Evolutionary conservation across 768 basidiomycete species (phyloP).

Genomic region (Collybia sp.): DNA sequence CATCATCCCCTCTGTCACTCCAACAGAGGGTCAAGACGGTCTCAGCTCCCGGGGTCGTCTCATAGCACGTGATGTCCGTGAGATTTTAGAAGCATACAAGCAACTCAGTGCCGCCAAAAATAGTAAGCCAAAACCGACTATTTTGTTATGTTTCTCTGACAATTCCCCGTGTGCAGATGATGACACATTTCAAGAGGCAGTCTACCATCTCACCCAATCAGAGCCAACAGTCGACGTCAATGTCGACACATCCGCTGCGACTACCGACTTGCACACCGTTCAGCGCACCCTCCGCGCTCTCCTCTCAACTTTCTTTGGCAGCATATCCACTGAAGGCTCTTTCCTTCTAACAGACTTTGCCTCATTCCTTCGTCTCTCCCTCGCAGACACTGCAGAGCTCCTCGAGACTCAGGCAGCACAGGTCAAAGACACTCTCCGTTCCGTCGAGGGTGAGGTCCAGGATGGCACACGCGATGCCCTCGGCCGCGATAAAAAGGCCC

Average conservation of each 20-base stretch:
- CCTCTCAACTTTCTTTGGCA: slow-evolving; percentile 48
- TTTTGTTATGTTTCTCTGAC: neutral
- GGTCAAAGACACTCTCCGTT: slow-evolving; percentile 49
- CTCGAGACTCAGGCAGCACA: slow-evolving; percentile 46
- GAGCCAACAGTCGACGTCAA: slow-evolving; percentile 25
- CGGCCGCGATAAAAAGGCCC: slow-evolving; percentile 46
- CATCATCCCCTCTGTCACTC: slow-evolving; percentile 41
- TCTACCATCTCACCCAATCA: slow-evolving; percentile 60
- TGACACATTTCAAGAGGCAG: slow-evolving; percentile 56
- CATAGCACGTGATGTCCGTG: slow-evolving; percentile 44
- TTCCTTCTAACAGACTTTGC: slow-evolving; percentile 57
- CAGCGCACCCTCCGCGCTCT: slow-evolving; percentile 46
- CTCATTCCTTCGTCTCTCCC: slow-evolving; percentile 57
- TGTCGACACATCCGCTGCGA: slow-evolving; percentile 38
- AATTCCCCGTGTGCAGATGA: slow-evolving; percentile 38
- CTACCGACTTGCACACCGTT: slow-evolving; percentile 45
- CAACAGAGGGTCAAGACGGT: slow-evolving; percentile 26
- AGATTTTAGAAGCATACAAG: slow-evolving; percentile 56
- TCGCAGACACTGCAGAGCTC: slow-evolving; percentile 63
- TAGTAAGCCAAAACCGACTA: too few relatives aligned
- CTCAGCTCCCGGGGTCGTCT: slow-evolving; percentile 53
- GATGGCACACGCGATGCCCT: slow-evolving; percentile 53
- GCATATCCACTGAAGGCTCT: slow-evolving; percentile 46
- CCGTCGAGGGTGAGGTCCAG: slow-evolving; percentile 54
- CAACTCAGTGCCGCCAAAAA: slow-evolving; percentile 53